Evolutionary conservation across 116 monocot species (phyloP), one percentile per base, ranked within the genome.

Genomic region (Papilionanthe hybrid): DNA sequence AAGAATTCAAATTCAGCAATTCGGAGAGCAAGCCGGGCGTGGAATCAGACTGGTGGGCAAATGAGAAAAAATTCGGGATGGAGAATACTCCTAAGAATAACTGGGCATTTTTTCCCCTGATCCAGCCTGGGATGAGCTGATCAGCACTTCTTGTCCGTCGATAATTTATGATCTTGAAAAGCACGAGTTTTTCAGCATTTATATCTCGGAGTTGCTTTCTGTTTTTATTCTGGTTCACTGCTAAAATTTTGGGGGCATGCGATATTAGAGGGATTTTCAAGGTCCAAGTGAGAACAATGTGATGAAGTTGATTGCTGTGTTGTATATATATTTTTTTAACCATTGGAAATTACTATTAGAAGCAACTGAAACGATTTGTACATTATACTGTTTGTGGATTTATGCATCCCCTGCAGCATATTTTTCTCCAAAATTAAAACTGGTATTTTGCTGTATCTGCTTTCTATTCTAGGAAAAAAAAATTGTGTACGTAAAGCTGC

Each of bases 61-160:
- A 82, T 75, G 82, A 87, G 48, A 87, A 87, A 43, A 79, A 84
- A 27, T 42, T 65, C 9, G 79, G 78, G n/a, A 81, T 44, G 13
- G 69, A 73, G 42, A 58, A 29, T 1, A 77, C 55, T 48, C 84
- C 81, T 45, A 42, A 42, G 15, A 86, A 81, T 72, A 76, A 81
- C 72, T 89, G 89, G 89, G 75, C 86, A 17, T 82, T 89, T 77
- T 83, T 86, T 65, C 84, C 86, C n/a, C 76, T 86, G 82, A 47
- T 86, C 25, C 89, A 86, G 42, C 73, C 81, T 13, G 81, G 81
- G 28, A 72, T 77, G 29, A 84, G 86, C 79, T 89, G 45, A 86
- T 72, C 10, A 41, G 44, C 1, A n/a, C 20, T 73, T 10, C 22
- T n/a, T 71, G 71, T 71, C 41, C 32, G 32, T 69, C 69, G 9